Conservation (phyloP, 805 yeast species). For the Aciculoconidium aculeatum region DNA sequence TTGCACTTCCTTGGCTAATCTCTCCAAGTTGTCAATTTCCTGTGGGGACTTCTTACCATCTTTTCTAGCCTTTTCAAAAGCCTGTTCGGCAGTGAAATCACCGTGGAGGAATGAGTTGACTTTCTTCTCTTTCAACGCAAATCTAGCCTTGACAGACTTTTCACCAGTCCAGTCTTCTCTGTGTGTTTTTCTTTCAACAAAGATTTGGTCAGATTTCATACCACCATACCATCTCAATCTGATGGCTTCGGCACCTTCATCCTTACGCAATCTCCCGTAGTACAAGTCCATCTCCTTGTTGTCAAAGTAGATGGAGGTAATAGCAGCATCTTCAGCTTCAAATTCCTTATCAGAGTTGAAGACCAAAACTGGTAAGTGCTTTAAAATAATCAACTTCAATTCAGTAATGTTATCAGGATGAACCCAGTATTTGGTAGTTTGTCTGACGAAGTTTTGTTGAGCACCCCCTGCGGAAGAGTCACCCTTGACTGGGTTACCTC, state of each 20-base stretch:
- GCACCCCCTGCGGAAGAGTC: slow-evolving; percentile 98
- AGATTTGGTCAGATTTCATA: slow-evolving; percentile 85
- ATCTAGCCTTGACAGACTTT: slow-evolving; percentile 97
- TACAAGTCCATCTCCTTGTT: slow-evolving; percentile 84
- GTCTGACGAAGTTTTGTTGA: slow-evolving; percentile 97
- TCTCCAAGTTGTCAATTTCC: slow-evolving; percentile 89
- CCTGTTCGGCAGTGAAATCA: slow-evolving; percentile 78
- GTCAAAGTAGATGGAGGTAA: slow-evolving; percentile 94
- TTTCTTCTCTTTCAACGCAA: slow-evolving; percentile 84
- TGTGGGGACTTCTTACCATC: slow-evolving; percentile 84
- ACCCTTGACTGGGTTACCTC: slow-evolving; percentile 93
- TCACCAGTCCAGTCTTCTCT: slow-evolving; percentile 99
- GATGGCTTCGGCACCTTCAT: slow-evolving; percentile 98
- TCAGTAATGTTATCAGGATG: slow-evolving; percentile 98
- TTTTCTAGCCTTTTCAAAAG: slow-evolving; percentile 85
- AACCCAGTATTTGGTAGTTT: slow-evolving; percentile 98
- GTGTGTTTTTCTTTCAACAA: slow-evolving; percentile 96
- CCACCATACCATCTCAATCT: slow-evolving; percentile 99
- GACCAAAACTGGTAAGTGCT: slow-evolving; percentile 94
- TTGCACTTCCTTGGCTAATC: slow-evolving; percentile 89
- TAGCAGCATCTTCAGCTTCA: slow-evolving; percentile 90
- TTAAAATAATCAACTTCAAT: slow-evolving; percentile 82
- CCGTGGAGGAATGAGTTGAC: slow-evolving; percentile 84
- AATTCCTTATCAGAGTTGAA: slow-evolving; percentile 96
- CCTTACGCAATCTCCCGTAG: slow-evolving; percentile 89